Percentiles rank a stretch among this genome's conserved stretches.
Evolutionary conservation across 192 early-diverging fungal species (phyloP).

Genomic region (Umbelopsis sp.): DNA sequence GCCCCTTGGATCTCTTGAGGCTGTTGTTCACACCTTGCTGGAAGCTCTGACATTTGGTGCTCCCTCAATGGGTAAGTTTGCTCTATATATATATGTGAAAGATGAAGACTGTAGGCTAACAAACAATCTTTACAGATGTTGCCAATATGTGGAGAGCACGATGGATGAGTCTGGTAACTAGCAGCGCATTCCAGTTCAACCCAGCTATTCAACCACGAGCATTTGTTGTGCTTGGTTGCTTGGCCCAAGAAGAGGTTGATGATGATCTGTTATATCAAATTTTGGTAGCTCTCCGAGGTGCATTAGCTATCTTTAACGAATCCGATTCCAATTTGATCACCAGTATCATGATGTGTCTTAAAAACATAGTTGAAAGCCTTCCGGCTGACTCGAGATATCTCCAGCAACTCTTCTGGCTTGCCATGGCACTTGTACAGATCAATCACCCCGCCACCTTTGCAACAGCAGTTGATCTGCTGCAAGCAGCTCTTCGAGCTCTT

Average conservation of each 20-base stretch:
- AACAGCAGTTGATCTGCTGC: constrained; percentile 68
- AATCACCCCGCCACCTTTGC: constrained; percentile 80
- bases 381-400: constrained; percentile 84
- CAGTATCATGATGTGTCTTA: constrained; percentile 89
- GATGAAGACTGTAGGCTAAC: neutral
- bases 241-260: constrained; percentile 89
- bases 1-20: constrained; percentile 51
- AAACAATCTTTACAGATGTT: constrained; percentile 55
- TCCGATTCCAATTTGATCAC: constrained; percentile 78
- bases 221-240: constrained; percentile 86
- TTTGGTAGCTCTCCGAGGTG: constrained; percentile 84
- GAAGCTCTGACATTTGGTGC: constrained; percentile 71
- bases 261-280: constrained; percentile 95
- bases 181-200: constrained; percentile 93
- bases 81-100: neutral
- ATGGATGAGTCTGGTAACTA: constrained; percentile 91
- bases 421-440: constrained; percentile 84
- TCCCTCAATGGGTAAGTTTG: constrained; percentile 56
- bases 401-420: constrained; percentile 90
- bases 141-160: constrained; percentile 84
- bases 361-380: constrained; percentile 83
- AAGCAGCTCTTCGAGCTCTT: constrained; percentile 74
- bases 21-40: constrained; percentile 64
- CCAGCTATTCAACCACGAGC: constrained; percentile 93
- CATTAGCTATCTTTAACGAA: constrained; percentile 84